Evolutionary conservation across 2,329 filamentous ascomycete genomes (phyloP).

Genomic region (Nigrospora oryzae): DNA sequence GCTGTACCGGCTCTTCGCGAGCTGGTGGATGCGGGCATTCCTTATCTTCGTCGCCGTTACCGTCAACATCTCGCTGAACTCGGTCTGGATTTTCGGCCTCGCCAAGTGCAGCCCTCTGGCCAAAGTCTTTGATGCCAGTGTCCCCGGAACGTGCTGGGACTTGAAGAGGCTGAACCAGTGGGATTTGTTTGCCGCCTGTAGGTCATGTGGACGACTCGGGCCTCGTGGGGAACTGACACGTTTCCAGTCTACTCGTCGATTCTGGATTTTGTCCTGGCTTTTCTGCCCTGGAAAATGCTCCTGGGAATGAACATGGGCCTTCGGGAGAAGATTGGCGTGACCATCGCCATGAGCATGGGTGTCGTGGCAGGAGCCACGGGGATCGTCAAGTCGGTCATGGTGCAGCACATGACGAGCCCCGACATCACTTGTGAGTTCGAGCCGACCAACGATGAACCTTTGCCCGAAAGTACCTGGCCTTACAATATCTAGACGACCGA

Average conservation of each 20-base stretch:
- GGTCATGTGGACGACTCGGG: neutral
- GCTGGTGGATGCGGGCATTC: constrained; percentile 13
- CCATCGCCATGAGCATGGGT: constrained; percentile 25
- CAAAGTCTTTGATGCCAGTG: constrained; percentile 15
- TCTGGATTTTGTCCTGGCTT: constrained; percentile 22
- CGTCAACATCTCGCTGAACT: constrained; percentile 11
- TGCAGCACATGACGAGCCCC: constrained; percentile 19
- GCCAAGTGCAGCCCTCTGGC: constrained; percentile 20
- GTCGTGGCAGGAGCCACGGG: constrained; percentile 23
- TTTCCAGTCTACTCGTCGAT: constrained; percentile 22
- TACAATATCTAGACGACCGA: constrained; percentile 12
- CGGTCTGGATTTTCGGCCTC: constrained; percentile 24
- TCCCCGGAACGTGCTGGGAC: constrained; percentile 22
- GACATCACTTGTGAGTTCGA: constrained; percentile 18
- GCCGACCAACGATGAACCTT: neutral
- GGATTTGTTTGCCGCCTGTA: constrained; percentile 23
- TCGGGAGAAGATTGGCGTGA: constrained; percentile 23
- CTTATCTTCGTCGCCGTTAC: constrained; percentile 17
- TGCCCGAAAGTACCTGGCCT: neutral
- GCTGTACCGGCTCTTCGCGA: constrained; percentile 12
- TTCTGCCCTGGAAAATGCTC: constrained; percentile 24
- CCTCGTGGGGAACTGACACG: neutral
- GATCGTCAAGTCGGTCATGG: constrained; percentile 24
- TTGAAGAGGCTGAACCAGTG: constrained; percentile 13
- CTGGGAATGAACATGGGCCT: constrained; percentile 21